Conservation (phyloP, 768 basidiomycete species). For the Lentinula lateritia region DNA sequence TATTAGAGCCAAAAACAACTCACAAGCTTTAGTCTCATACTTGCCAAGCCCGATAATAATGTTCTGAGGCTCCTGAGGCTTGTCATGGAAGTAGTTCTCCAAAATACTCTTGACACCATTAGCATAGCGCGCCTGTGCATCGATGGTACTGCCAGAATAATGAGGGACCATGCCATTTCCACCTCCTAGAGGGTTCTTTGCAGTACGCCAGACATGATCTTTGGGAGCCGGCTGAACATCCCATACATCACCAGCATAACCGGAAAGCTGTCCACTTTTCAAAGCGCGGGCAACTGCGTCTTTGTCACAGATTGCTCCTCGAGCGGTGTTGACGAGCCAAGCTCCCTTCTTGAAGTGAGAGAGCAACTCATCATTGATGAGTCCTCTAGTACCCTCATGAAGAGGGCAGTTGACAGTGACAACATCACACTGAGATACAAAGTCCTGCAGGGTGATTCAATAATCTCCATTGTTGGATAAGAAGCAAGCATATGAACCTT, state of each 20-base stretch:
- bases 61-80: slow-evolving; percentile 72
- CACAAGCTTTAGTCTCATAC: slow-evolving; percentile 43
- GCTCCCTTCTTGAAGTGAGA: slow-evolving; percentile 89
- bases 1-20: slow-evolving; percentile 8
- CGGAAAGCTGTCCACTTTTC: slow-evolving; percentile 68
- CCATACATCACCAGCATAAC: slow-evolving; percentile 72
- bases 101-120: slow-evolving; percentile 65
- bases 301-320: slow-evolving; percentile 86
- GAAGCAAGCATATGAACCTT: slow-evolving; percentile 39
- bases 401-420: slow-evolving; percentile 87
- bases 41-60: slow-evolving; percentile 72
- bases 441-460: slow-evolving; percentile 21
- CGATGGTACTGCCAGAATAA: slow-evolving; percentile 85
- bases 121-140: slow-evolving; percentile 86
- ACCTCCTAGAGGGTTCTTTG: slow-evolving; percentile 74
- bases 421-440: slow-evolving; percentile 66
- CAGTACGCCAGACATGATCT: slow-evolving; percentile 82
- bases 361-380: slow-evolving; percentile 78
- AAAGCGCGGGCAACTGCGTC: slow-evolving; percentile 76
- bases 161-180: slow-evolving; percentile 91
- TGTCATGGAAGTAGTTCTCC: slow-evolving; percentile 57
- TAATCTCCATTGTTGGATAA: background rate
- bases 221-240: slow-evolving; percentile 82
- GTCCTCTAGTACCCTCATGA: slow-evolving; percentile 77
- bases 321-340: slow-evolving; percentile 91